phyloP scores from a whole-genome alignment of 441 rosid species.

The Francoa sonchifolia region DNA sequence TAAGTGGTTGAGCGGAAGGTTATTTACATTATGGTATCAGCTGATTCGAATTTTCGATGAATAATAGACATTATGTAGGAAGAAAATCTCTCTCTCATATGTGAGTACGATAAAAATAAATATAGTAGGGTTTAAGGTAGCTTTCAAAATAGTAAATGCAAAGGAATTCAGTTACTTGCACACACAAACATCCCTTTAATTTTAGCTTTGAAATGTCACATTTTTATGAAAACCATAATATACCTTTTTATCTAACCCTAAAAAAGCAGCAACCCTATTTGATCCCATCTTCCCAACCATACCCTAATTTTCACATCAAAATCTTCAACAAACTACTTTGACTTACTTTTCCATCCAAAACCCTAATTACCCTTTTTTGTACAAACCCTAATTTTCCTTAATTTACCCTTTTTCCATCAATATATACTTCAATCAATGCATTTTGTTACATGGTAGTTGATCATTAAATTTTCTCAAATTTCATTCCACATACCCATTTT shows the following conservation, averaged over 20 bases:
- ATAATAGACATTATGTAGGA: too few species aligned
- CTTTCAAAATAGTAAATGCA: slow-evolving; percentile 29
- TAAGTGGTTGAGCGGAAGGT: too few species aligned
- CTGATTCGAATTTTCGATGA: too few species aligned
- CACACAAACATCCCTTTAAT: slow-evolving; percentile 17
- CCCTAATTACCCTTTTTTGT: slow-evolving; percentile 2
- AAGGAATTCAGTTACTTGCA: slow-evolving; percentile 26
- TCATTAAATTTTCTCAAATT: slow-evolving; percentile 8
- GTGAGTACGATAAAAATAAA: slow-evolving; percentile 8
- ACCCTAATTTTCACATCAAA: slow-evolving; percentile 7
- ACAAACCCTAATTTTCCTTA: not conserved
- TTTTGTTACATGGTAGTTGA: slow-evolving; percentile 22
- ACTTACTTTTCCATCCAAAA: slow-evolving; percentile 7
- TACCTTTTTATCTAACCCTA: slow-evolving; percentile 14
- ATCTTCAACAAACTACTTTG: slow-evolving; percentile 23
- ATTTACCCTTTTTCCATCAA: slow-evolving; percentile 8
- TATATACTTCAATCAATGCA: slow-evolving; percentile 21
- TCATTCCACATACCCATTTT: not conserved
- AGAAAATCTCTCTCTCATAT: not conserved
- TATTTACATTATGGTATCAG: too few species aligned
- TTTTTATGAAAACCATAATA: slow-evolving; percentile 17
- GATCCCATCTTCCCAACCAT: slow-evolving; percentile 8
- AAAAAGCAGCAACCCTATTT: slow-evolving; percentile 14
- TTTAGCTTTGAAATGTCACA: slow-evolving; percentile 20
- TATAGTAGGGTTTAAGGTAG: slow-evolving; percentile 23